Conservation (phyloP, 2,329 filamentous ascomycete genomes). For the Penicillium sp. region DNA sequence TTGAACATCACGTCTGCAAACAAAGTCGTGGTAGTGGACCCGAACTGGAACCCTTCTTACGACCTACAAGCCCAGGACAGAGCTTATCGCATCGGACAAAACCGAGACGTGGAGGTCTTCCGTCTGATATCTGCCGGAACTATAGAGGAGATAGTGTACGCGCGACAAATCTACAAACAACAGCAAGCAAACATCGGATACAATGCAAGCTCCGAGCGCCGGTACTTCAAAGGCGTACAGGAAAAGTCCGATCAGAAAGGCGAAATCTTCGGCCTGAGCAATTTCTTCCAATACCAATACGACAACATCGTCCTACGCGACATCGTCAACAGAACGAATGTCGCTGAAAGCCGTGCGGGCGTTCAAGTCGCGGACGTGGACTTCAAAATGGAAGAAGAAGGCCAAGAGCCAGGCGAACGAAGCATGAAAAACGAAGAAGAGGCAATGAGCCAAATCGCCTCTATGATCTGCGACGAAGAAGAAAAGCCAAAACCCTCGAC, state of each 20-base stretch:
- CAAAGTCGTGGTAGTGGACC: constrained; percentile 95
- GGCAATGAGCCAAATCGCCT: constrained; percentile 72
- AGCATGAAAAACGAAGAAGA: constrained; percentile 60
- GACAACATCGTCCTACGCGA: constrained; percentile 83
- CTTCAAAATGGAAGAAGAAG: constrained; percentile 60
- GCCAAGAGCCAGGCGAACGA: constrained; percentile 52
- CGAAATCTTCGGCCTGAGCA: constrained; percentile 88
- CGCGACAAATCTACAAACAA: constrained; percentile 97
- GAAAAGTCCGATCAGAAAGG: constrained; percentile 79
- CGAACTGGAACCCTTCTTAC: constrained; percentile 95
- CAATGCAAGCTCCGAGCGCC: constrained; percentile 83
- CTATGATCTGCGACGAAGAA: constrained; percentile 52
- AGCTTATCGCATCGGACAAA: constrained; percentile 93
- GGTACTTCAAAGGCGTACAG: constrained; percentile 95
- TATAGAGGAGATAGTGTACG: constrained; percentile 96
- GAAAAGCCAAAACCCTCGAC: constrained; percentile 13
- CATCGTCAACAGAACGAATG: constrained; percentile 97
- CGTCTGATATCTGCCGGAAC: constrained; percentile 87
- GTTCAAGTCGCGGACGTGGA: constrained; percentile 79
- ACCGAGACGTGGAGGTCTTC: constrained; percentile 91
- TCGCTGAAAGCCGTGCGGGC: constrained; percentile 87
- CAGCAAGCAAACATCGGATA: constrained; percentile 98
- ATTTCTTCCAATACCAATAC: constrained; percentile 80
- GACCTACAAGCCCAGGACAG: constrained; percentile 96
- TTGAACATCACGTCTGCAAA: constrained; percentile 97